Evolutionary conservation across 192 early-diverging fungal genomes (phyloP).

Genomic region (Coemansia sp.): DNA sequence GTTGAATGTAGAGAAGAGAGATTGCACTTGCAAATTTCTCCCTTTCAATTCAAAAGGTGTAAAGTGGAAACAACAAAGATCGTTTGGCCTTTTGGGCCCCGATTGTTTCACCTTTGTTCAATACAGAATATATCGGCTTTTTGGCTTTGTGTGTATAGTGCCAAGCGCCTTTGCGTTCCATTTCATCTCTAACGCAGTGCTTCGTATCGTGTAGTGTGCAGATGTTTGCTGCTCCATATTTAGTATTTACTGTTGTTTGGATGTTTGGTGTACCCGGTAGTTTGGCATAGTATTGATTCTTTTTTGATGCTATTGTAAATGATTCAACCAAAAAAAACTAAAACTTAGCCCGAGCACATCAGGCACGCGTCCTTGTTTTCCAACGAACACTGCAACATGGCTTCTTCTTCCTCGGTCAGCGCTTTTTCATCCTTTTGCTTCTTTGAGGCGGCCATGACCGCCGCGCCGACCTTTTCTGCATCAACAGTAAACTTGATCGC

Average conservation of each 20-base stretch:
- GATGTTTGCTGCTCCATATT: too few relatives aligned
- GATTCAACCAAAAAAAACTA: conserved; percentile 3
- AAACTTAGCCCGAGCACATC: conserved; percentile 77
- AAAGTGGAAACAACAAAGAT: not conserved
- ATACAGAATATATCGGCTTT: too few relatives aligned
- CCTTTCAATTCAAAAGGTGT: not conserved
- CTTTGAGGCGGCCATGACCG: conserved; percentile 40
- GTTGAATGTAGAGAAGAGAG: not conserved
- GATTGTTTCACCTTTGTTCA: too few relatives aligned
- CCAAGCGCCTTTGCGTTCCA: too few relatives aligned
- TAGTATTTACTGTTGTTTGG: too few relatives aligned
- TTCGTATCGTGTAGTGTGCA: too few relatives aligned
- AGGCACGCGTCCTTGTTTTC: conserved; percentile 92
- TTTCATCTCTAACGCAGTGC: too few relatives aligned
- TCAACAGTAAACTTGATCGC: conserved; percentile 99
- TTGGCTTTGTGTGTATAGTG: too few relatives aligned
- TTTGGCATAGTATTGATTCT: too few relatives aligned
- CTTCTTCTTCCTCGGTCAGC: conserved; percentile 60
- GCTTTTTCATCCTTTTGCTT: conserved; percentile 19
- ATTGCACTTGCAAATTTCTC: not conserved
- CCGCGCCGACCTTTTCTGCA: conserved; percentile 58
- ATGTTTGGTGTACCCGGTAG: too few relatives aligned
- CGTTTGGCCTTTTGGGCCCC: too few relatives aligned
- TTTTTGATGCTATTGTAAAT: too few relatives aligned
- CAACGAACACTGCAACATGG: conserved; percentile 82